Conservation (phyloP, 371 early-diverging fungal genomes). For the Capniomyces stellatus region DNA sequence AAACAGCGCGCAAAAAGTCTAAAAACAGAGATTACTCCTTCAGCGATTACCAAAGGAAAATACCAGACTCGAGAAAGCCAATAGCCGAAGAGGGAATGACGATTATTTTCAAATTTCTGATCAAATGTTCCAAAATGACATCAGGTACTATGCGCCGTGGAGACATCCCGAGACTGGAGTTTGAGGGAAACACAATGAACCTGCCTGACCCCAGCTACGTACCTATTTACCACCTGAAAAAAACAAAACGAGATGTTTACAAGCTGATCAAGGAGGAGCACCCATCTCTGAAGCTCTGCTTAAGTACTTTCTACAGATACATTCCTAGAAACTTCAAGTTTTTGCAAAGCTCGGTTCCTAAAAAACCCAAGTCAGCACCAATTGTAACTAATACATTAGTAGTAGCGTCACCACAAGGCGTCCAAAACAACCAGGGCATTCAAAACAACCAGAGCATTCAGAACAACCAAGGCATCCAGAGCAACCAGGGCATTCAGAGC, state of each 20-base stretch:
- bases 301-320: constrained; percentile 2
- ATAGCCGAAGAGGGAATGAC: background rate
- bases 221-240: constrained; percentile 1
- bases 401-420: too few species aligned
- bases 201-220: background rate
- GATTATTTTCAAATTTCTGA: background rate
- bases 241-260: background rate
- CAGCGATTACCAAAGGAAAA: background rate
- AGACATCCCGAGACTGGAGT: background rate
- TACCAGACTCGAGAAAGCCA: background rate
- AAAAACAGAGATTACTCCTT: background rate
- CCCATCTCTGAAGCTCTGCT: background rate
- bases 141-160: background rate
- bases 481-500: too few species aligned
- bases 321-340: background rate
- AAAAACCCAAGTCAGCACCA: background rate
- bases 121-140: background rate
- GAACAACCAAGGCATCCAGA: too few species aligned
- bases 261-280: background rate
- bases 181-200: background rate
- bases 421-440: too few species aligned
- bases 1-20: background rate
- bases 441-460: too few species aligned
- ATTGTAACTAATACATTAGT: too few species aligned
- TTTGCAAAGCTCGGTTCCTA: background rate